Conservation (phyloP, 75 land plant species). For the Azolla pinnata region DNA sequence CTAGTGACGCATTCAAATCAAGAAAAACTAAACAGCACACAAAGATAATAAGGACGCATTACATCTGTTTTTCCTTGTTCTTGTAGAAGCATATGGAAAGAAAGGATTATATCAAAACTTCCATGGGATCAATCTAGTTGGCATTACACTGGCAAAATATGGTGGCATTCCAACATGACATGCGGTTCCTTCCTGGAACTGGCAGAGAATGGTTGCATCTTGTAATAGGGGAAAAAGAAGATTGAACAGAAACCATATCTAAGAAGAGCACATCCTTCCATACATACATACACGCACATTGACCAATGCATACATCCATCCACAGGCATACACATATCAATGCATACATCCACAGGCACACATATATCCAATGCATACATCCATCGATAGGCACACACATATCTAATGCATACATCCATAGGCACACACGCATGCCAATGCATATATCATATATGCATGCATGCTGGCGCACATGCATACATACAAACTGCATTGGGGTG, state of each 20-base stretch:
- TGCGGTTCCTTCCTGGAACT: no score
- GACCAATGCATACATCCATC: not conserved
- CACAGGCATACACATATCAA: not conserved
- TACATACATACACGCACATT: not conserved
- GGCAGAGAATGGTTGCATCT: no score
- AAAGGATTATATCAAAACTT: no score
- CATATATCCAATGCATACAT: conserved; percentile 1
- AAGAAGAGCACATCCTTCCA: not conserved
- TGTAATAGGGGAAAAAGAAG: no score
- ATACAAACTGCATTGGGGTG: not conserved
- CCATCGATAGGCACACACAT: not conserved
- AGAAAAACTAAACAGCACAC: no score
- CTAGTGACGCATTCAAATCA: no score
- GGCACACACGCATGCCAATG: not conserved
- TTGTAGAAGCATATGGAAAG: no score
- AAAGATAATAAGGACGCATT: no score
- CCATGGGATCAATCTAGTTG: no score
- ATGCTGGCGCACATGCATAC: not conserved
- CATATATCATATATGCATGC: not conserved
- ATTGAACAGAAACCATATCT: not conserved
- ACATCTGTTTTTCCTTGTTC: no score
- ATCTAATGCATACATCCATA: not conserved
- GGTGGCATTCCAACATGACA: no score
- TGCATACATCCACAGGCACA: not conserved
- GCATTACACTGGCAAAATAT: no score